Evolutionary conservation across 2,329 filamentous ascomycete species (phyloP).

Genomic region (Monilinia laxa): DNA sequence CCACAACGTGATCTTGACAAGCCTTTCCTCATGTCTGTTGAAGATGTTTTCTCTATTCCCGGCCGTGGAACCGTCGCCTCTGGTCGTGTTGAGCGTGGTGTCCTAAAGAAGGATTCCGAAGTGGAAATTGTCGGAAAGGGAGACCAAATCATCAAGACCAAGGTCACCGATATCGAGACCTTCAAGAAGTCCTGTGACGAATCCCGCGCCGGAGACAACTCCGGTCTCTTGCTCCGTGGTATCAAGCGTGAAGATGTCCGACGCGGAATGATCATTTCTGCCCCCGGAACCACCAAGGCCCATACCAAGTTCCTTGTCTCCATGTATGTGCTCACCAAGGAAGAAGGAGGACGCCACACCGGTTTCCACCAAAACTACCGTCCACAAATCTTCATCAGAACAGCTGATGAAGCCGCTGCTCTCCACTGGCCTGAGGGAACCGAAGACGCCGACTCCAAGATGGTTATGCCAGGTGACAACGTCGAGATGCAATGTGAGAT

Average conservation of each 20-base stretch:
- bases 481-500: conserved; percentile 93
- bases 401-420: conserved; percentile 75
- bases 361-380: conserved; percentile 96
- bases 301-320: conserved; percentile 91
- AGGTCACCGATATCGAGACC: conserved; percentile 99
- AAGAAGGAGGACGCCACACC: conserved; percentile 95
- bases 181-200: conserved; percentile 99
- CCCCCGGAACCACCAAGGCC: conserved; percentile 80
- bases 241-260: conserved; percentile 91
- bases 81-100: conserved; percentile 94
- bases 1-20: conserved; percentile 93
- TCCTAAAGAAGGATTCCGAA: conserved; percentile 89
- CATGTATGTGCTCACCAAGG: conserved; percentile 96
- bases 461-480: conserved; percentile 98
- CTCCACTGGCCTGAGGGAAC: conserved; percentile 85
- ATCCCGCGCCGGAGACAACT: conserved; percentile 96
- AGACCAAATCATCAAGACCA: conserved; percentile 84
- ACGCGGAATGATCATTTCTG: conserved; percentile 91
- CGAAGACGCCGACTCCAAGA: conserved; percentile 69
- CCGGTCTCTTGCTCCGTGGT: conserved; percentile 92
- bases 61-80: conserved; percentile 97
- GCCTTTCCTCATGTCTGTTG: conserved; percentile 98
- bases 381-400: conserved; percentile 94
- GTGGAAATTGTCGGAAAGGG: conserved; percentile 93
- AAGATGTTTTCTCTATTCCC: conserved; percentile 86